Percentiles rank a stretch among this genome's conserved stretches.
Evolutionary conservation across 208 protist genomes (phyloP).

Genomic region (Wallacemonas rigidus): DNA sequence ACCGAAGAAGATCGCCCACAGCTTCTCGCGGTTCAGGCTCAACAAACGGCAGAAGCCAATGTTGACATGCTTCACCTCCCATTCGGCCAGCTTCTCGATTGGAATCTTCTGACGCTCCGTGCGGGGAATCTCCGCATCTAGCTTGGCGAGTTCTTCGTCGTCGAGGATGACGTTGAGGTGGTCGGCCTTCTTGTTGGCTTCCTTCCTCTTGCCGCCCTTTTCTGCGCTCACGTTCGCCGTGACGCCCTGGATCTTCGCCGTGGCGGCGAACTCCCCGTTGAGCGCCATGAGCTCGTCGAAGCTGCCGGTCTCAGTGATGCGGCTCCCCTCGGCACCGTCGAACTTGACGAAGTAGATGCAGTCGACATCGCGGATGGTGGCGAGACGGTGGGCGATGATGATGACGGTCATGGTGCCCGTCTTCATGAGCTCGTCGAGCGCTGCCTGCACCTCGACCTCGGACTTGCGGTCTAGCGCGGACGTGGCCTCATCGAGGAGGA

Average conservation of each 20-base stretch:
- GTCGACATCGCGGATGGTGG: conserved; percentile 89
- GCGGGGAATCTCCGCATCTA: conserved; percentile 47
- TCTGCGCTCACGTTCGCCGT: background rate
- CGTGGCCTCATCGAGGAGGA: conserved; percentile 93
- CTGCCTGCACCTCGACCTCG: conserved; percentile 87
- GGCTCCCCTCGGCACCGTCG: conserved; percentile 57
- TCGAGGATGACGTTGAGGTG: conserved; percentile 39
- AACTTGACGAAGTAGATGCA: conserved; percentile 81
- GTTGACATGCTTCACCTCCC: conserved; percentile 51
- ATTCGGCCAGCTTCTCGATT: conserved; percentile 52
- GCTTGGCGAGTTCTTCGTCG: conserved; percentile 40
- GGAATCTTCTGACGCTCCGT: conserved; percentile 64
- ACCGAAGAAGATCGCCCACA: conserved; percentile 44
- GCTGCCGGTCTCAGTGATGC: conserved; percentile 57
- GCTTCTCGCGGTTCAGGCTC: conserved; percentile 35
- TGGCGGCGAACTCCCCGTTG: conserved; percentile 60
- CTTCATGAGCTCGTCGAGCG: conserved; percentile 76
- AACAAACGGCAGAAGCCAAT: conserved; percentile 48
- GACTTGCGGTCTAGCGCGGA: conserved; percentile 89
- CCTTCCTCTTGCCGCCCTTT: conserved; percentile 21
- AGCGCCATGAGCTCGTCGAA: conserved; percentile 59
- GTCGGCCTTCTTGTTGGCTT: conserved; percentile 23
- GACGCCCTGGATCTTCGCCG: conserved; percentile 65
- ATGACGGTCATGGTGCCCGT: conserved; percentile 66
- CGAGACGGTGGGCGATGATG: conserved; percentile 90